Conservation (phyloP, 108 stramenopile species). For the Fragilariopsis cylindrus region DNA sequence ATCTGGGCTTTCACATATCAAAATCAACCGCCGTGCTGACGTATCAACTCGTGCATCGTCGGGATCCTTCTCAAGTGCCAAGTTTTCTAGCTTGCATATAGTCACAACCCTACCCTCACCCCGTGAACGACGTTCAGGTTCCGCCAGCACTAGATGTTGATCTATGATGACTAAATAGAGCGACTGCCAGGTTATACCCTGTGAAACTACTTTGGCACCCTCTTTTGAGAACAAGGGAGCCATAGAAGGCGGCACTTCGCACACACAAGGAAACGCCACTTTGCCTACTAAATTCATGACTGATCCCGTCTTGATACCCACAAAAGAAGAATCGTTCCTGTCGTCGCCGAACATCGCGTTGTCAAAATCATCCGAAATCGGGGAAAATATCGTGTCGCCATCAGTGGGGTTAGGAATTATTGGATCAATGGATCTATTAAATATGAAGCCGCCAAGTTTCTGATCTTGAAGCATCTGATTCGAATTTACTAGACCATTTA, state of each 20-base stretch:
- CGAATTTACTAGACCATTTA: neutral
- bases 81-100: conserved; percentile 51
- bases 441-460: conserved; percentile 27
- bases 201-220: conserved; percentile 67
- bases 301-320: conserved; percentile 41
- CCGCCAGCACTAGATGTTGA: conserved; percentile 65
- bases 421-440: neutral
- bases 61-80: conserved; percentile 52
- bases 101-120: conserved; percentile 76
- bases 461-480: conserved; percentile 2
- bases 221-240: conserved; percentile 57
- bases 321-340: neutral
- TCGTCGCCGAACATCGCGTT: conserved; percentile 26
- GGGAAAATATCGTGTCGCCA: conserved; percentile 12
- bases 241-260: conserved; percentile 64
- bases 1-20: conserved; percentile 58
- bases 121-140: conserved; percentile 59
- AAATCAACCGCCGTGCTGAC: conserved; percentile 67
- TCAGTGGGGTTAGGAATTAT: conserved; percentile 7
- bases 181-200: conserved; percentile 85
- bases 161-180: conserved; percentile 80
- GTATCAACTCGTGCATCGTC: conserved; percentile 45
- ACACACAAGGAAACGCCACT: conserved; percentile 82
- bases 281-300: conserved; percentile 62
- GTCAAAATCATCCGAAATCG: conserved; percentile 28